Conservation (phyloP, 2,329 filamentous ascomycete species). For the Alternaria brassicicola region DNA sequence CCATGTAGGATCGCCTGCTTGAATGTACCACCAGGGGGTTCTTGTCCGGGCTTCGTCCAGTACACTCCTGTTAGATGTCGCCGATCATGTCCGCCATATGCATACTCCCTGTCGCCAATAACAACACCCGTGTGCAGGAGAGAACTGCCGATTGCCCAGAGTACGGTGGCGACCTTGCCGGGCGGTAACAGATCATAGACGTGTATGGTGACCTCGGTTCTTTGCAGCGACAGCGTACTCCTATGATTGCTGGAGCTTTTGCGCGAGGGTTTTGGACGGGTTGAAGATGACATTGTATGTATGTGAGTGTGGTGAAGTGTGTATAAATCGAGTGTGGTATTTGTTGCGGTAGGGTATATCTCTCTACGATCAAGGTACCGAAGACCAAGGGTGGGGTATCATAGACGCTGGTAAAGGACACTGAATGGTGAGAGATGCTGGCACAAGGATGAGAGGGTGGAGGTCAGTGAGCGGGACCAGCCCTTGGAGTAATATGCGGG, state of each 20-base stretch:
- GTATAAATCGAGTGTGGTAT: slow-evolving; percentile 9
- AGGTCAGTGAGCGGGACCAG: slow-evolving; percentile 25
- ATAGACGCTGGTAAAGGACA: slow-evolving; percentile 12
- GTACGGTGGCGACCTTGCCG: slow-evolving; percentile 72
- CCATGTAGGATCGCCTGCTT: slow-evolving; percentile 77
- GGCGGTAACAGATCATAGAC: slow-evolving; percentile 81
- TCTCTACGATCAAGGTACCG: slow-evolving; percentile 5
- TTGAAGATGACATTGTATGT: slow-evolving; percentile 39
- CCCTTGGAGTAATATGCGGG: slow-evolving; percentile 21
- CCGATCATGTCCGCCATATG: slow-evolving; percentile 80
- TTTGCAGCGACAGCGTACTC: slow-evolving; percentile 71
- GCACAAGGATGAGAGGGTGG: slow-evolving; percentile 10
- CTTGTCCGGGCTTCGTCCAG: slow-evolving; percentile 73
- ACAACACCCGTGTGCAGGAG: slow-evolving; percentile 84
- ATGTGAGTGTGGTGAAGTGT: slow-evolving; percentile 3
- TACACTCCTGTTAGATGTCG: slow-evolving; percentile 78
- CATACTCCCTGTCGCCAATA: slow-evolving; percentile 80
- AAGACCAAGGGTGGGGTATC: slow-evolving; percentile 22
- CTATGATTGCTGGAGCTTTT: slow-evolving; percentile 60
- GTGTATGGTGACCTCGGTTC: slow-evolving; percentile 76
- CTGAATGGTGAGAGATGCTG: slow-evolving; percentile 4
- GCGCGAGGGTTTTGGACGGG: slow-evolving; percentile 42
- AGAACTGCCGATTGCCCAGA: slow-evolving; percentile 79
- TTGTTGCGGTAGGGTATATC: slow-evolving; percentile 7
- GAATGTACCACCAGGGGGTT: slow-evolving; percentile 80